Evolutionary conservation across 805 yeast species (phyloP).

Genomic region (Candida chauliodis): DNA sequence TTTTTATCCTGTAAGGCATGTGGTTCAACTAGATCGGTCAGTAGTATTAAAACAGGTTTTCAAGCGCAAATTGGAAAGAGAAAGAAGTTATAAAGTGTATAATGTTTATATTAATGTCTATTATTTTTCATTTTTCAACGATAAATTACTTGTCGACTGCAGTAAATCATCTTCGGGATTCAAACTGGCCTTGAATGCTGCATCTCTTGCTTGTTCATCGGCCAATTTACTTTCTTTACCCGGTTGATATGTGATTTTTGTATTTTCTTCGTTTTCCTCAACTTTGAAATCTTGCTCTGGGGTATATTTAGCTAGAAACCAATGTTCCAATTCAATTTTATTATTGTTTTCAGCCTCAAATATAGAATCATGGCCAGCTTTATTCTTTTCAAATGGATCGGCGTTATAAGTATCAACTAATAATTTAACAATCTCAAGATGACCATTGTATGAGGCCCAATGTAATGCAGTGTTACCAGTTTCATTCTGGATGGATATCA

Average conservation of each 20-base stretch:
- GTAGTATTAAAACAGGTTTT: constrained; percentile 98
- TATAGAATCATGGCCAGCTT: constrained; percentile 75
- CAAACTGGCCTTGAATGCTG: constrained; percentile 23
- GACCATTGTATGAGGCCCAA: constrained; percentile 94
- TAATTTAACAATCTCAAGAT: constrained; percentile 62
- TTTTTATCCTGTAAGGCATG: constrained; percentile 97
- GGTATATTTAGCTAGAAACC: constrained; percentile 68
- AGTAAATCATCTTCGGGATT: constrained; percentile 5
- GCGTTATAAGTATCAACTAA: constrained; percentile 73
- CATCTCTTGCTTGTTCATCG: constrained; percentile 30
- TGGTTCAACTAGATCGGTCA: constrained; percentile 95
- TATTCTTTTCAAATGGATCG: constrained; percentile 77
- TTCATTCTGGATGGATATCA: constrained; percentile 48
- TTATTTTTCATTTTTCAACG: constrained; percentile 1
- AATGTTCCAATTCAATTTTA: constrained; percentile 73
- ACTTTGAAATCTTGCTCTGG: constrained; percentile 53
- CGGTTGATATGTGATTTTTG: constrained; percentile 41
- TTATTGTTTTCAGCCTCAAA: constrained; percentile 84
- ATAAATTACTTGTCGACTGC: neutral
- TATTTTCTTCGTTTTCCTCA: constrained; percentile 37
- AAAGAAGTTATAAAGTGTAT: constrained; percentile 41
- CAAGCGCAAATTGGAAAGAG: constrained; percentile 95
- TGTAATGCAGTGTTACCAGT: constrained; percentile 93
- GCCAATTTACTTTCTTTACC: constrained; percentile 43
- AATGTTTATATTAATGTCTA: neutral